Evolutionary conservation across 1,284 basidiomycete genomes (phyloP).

Genomic region (Melampsora americana): DNA sequence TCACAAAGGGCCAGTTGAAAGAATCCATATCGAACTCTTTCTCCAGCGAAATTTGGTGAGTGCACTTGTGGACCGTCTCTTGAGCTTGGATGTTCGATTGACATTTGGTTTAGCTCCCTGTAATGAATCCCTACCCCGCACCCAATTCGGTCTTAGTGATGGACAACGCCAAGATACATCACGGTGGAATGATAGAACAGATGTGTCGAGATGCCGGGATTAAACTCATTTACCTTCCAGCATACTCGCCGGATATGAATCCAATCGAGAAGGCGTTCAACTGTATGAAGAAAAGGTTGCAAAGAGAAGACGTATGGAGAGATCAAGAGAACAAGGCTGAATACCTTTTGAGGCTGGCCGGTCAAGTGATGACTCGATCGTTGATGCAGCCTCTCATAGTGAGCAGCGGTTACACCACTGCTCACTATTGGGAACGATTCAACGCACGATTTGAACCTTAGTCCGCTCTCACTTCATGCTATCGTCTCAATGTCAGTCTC

Average conservation of each 20-base stretch:
- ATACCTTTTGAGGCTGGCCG: neutral
- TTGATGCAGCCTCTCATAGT: neutral
- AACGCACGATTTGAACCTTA: no score
- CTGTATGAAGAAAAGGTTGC: neutral
- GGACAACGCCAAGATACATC: constrained; percentile 21
- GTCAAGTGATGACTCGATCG: neutral
- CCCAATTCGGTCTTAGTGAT: neutral
- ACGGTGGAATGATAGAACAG: neutral
- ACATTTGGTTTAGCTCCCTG: constrained; percentile 3
- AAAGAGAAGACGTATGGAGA: neutral
- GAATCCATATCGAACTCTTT: constrained; percentile 4
- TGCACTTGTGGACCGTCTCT: neutral
- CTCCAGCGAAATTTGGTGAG: constrained; percentile 9
- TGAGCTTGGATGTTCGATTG: neutral
- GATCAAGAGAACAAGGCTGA: neutral
- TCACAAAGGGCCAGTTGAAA: neutral
- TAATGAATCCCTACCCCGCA: constrained; percentile 1
- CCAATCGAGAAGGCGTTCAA: no score
- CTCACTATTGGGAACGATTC: neutral
- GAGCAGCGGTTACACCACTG: neutral
- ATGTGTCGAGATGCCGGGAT: neutral
- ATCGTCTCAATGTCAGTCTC: no score
- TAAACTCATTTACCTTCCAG: neutral
- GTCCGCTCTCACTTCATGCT: no score
- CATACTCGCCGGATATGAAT: constrained; percentile 15